phyloP scores from a whole-genome alignment of 495 filamentous ascomycete species.

The Neurospora sp. region DNA sequence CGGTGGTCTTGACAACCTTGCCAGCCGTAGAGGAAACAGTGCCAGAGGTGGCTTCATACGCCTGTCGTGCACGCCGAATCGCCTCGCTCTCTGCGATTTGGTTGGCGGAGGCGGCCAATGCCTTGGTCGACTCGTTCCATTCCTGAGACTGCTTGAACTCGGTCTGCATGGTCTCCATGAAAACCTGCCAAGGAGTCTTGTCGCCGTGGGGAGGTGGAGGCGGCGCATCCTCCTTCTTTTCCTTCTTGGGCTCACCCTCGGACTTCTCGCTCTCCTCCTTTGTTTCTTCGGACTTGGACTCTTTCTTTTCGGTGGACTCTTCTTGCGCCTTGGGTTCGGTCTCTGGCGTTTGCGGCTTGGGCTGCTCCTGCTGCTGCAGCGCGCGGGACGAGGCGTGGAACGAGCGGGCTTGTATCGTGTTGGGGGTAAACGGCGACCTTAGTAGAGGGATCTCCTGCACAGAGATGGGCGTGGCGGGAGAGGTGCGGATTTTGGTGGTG shows the following conservation, averaged over 20 bases:
- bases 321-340: conserved; percentile 23
- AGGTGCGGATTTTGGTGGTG: conserved; percentile 10
- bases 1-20: conserved; percentile 73
- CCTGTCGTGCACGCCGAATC: conserved; percentile 75
- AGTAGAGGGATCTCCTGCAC: conserved; percentile 19
- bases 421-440: conserved; percentile 37
- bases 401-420: conserved; percentile 24
- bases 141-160: conserved; percentile 97
- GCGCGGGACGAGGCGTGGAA: conserved; percentile 33
- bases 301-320: conserved; percentile 22
- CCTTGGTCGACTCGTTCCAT: conserved; percentile 98
- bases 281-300: conserved; percentile 30
- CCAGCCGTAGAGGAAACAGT: conserved; percentile 62
- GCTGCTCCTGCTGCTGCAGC: conserved; percentile 22
- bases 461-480: conserved; percentile 16
- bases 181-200: conserved; percentile 97
- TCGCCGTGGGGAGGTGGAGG: conserved; percentile 92
- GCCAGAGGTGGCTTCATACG: conserved; percentile 73
- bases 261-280: conserved; percentile 37
- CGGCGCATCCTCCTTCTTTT: conserved; percentile 66
- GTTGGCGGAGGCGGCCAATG: conserved; percentile 75
- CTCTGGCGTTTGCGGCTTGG: conserved; percentile 11
- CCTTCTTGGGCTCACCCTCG: conserved; percentile 38
- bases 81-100: conserved; percentile 90
- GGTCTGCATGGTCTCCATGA: conserved; percentile 82